Evolutionary conservation across 768 basidiomycete genomes (phyloP), one percentile per base, ranked within the genome.

Genomic region (Cubamyces lactineus): DNA sequence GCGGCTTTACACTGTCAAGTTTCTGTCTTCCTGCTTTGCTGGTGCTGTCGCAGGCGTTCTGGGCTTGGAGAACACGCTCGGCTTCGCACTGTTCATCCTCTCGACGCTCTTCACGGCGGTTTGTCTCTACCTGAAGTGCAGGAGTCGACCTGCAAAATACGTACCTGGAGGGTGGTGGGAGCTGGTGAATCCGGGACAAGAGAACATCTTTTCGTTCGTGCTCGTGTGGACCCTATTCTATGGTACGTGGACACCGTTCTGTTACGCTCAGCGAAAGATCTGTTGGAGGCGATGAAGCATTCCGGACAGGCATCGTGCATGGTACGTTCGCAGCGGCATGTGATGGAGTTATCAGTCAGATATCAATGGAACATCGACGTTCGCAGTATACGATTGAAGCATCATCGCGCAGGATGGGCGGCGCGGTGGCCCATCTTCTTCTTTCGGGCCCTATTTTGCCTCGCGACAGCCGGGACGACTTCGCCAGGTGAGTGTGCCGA

Each of bases 211-310:
- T 69, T 92, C 93, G 3, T 98, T 96, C 69, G 83, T 98, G 60
- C 83, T 97, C 28, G 88, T 91, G 21, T 98, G 95, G 95, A 98
- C 95, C 39, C 78, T 96, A 57, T 91, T 95, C 73, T 96, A 92
- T 73, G 95, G 92, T 93, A 68, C 61, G 89, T 76, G 30, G 34
- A 39, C 46, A 57, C 21, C 11, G 23, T 41, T 40, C 43, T 26
- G 54, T 62, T 47, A 40, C 30, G 53, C 51, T 61, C 28, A 24
- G 53, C 26, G 15, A 53, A 34, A 42, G 51, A 63, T 52, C 50
- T 63, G 55, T 57, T 49, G 55, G 54, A 56, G 42, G 43, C 45
- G 52, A 45, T 50, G 50, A 54, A 45, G 57, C 62, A 28, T 15
- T n/a, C 26, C 17, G 26, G 21, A 49, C 60, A 76, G 83, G 80